Percentiles rank a stretch among this genome's conserved stretches.
Conservation (phyloP, 2,329 filamentous ascomycete species). For the Colletotrichum tropicicola region DNA sequence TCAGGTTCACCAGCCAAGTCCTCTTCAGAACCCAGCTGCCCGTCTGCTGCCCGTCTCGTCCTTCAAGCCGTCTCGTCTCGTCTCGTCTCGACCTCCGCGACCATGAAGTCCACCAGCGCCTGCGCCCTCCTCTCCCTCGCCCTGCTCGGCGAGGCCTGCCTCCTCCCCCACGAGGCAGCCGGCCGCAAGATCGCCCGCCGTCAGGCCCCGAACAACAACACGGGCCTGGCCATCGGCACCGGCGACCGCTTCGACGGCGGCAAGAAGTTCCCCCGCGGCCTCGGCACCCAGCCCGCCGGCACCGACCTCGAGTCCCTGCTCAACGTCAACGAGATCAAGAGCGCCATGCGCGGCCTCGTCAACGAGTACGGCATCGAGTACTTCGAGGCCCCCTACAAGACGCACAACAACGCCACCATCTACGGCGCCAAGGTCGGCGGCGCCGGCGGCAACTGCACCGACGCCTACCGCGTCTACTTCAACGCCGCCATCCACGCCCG, state of each 20-base stretch:
- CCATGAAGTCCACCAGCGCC: slow-evolving; percentile 39
- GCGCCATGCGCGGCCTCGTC: slow-evolving; percentile 52
- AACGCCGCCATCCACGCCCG: slow-evolving; percentile 65
- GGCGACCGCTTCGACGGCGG: slow-evolving; percentile 54
- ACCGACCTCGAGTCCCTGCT: slow-evolving; percentile 51
- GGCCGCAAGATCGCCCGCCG: slow-evolving; percentile 27
- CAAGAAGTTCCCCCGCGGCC: slow-evolving; percentile 44
- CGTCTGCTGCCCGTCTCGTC: not conserved
- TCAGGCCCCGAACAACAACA: slow-evolving; percentile 30
- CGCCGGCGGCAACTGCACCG: slow-evolving; percentile 25
- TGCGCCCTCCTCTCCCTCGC: slow-evolving; percentile 33
- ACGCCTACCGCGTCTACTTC: slow-evolving; percentile 59
- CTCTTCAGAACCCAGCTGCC: not conserved
- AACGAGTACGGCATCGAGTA: slow-evolving; percentile 48
- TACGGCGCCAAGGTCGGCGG: slow-evolving; percentile 54
- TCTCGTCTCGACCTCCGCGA: not conserved
- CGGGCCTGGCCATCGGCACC: slow-evolving; percentile 47
- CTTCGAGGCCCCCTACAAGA: slow-evolving; percentile 52
- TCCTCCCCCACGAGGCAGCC: slow-evolving; percentile 47
- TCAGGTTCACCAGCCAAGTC: not conserved
- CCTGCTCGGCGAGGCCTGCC: slow-evolving; percentile 41
- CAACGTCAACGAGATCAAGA: slow-evolving; percentile 54
- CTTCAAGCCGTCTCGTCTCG: not conserved
- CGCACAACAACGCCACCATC: slow-evolving; percentile 50
- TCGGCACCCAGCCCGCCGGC: slow-evolving; percentile 43